Evolutionary conservation across 768 basidiomycete species (phyloP).

Genomic region (Pulveroboletus sp.): DNA sequence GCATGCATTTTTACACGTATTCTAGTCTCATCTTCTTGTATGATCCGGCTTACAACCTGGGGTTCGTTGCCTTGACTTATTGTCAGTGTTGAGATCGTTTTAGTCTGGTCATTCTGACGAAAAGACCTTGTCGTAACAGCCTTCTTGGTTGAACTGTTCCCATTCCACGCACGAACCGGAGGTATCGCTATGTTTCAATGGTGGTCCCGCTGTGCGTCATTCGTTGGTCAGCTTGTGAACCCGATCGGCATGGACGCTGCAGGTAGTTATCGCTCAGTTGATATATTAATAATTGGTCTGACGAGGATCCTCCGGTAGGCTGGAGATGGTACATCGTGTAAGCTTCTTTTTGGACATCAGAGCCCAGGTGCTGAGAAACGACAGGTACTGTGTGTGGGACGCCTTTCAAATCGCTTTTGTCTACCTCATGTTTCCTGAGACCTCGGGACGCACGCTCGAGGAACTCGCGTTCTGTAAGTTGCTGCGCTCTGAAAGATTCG

Average conservation of each 20-base stretch:
- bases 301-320: neutral
- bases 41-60: slow-evolving; percentile 13
- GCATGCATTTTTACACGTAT: neutral
- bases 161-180: slow-evolving; percentile 58
- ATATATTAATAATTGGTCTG: neutral
- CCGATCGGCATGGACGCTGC: slow-evolving; percentile 15
- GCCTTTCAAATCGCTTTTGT: slow-evolving; percentile 3
- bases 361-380: neutral
- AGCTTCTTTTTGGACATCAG: neutral
- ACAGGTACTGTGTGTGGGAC: slow-evolving; percentile 12
- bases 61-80: slow-evolving; percentile 1
- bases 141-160: slow-evolving; percentile 65
- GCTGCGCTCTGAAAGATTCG: too few species aligned
- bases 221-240: slow-evolving; percentile 12
- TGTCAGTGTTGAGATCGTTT: neutral
- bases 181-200: slow-evolving; percentile 62
- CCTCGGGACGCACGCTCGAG: slow-evolving; percentile 5
- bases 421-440: slow-evolving; percentile 6
- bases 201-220: slow-evolving; percentile 41
- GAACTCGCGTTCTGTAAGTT: slow-evolving; percentile 3
- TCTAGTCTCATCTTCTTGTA: slow-evolving; percentile 20
- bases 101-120: neutral
- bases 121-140: slow-evolving; percentile 32
- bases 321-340: slow-evolving; percentile 14
- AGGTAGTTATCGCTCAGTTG: slow-evolving; percentile 1